Conservation (phyloP, 345 rosid genomes). For the Lepidium sativum region DNA sequence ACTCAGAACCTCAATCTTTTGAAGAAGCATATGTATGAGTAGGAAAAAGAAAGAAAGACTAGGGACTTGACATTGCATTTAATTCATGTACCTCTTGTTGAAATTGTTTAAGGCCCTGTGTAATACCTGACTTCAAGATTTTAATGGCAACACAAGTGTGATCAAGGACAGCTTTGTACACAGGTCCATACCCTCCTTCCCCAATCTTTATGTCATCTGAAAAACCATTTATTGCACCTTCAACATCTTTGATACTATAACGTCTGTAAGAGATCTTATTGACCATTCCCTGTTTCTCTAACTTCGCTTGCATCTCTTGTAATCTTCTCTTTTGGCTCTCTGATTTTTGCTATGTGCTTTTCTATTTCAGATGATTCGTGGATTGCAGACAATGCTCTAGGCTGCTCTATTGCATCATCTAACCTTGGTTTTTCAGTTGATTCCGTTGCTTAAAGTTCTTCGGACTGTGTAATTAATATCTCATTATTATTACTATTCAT, state of each 20-base stretch:
- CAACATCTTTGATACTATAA: conserved; percentile 57
- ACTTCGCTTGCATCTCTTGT: conserved; percentile 35
- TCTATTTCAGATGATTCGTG: conserved; percentile 35
- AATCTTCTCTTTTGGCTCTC: conserved; percentile 40
- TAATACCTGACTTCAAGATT: conserved; percentile 50
- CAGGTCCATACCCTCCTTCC: too few species aligned
- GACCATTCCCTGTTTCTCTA: conserved; percentile 25
- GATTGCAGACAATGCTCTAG: conserved; percentile 32
- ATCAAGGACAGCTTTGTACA: conserved; percentile 41
- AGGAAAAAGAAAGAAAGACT: not conserved
- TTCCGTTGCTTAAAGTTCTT: conserved; percentile 23
- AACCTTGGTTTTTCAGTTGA: conserved; percentile 20
- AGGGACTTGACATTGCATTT: not conserved
- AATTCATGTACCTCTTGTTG: conserved; percentile 51
- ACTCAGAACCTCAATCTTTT: conserved; percentile 68
- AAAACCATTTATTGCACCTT: conserved; percentile 53
- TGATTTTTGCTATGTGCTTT: conserved; percentile 27
- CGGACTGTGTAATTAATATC: conserved; percentile 22
- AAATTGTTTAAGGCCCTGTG: conserved; percentile 73
- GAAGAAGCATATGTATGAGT: conserved; percentile 16
- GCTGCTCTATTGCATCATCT: conserved; percentile 33
- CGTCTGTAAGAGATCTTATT: conserved; percentile 27
- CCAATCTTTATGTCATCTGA: conserved; percentile 51
- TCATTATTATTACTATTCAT: not conserved
- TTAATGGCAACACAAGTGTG: conserved; percentile 64